These are phyloP conservation scores for Plasmodium knowlesi DNA, from an alignment of 169 alveolate species.

Conservation along the genomic window DNA sequence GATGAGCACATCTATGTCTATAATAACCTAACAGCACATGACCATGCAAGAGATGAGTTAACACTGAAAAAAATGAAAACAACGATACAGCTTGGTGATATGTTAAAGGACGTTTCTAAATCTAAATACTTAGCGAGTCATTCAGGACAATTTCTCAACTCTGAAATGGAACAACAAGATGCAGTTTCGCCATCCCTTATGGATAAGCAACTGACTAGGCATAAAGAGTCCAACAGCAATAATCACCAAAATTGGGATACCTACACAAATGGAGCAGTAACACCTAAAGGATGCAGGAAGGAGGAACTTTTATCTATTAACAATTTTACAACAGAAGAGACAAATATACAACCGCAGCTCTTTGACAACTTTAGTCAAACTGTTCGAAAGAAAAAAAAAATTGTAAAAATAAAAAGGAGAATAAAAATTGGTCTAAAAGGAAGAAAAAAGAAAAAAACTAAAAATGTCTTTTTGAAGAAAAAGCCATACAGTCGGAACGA, in stretches of 20 bases:
- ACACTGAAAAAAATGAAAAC: constrained; percentile 10
- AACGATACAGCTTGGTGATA: background rate
- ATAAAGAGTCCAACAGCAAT: background rate
- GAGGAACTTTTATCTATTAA: background rate
- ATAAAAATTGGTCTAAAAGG: background rate
- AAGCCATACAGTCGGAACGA: background rate
- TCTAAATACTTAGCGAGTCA: background rate
- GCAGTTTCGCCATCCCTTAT: background rate
- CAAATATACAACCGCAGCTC: background rate
- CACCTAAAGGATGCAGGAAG: background rate
- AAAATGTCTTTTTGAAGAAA: background rate
- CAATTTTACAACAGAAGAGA: background rate
- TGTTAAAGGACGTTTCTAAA: background rate
- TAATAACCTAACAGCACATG: background rate
- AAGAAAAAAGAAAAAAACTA: constrained; percentile 1
- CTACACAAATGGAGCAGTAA: background rate
- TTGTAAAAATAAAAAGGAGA: background rate
- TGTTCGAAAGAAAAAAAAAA: constrained; percentile 9
- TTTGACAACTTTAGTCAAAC: constrained; percentile 37
- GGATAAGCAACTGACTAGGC: background rate
- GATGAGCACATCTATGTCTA: background rate
- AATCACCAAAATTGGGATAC: background rate
- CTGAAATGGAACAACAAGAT: background rate
- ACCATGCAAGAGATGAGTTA: constrained; percentile 1
- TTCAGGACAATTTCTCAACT: background rate